Conservation (phyloP, 192 early-diverging fungal genomes). For the Powellomyces hirtus region DNA sequence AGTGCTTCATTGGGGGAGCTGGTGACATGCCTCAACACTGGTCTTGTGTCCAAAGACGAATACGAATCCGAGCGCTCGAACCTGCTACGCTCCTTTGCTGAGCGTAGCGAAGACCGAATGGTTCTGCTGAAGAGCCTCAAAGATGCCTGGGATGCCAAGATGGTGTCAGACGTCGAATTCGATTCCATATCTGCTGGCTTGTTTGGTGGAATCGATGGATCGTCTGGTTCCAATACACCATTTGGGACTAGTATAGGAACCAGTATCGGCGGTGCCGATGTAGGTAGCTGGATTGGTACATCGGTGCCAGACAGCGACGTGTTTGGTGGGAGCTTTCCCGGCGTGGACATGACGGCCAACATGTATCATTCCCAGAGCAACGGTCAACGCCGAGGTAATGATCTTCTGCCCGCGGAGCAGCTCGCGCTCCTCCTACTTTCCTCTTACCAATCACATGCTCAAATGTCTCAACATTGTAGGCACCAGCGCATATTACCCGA, state of each 20-base stretch:
- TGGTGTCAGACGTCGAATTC: conserved; percentile 10
- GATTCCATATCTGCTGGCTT: conserved; percentile 1
- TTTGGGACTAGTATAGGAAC: background rate
- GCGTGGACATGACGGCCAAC: background rate
- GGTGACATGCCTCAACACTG: background rate
- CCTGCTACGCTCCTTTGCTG: background rate
- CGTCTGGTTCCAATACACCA: background rate
- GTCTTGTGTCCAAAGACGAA: conserved; percentile 3
- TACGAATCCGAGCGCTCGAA: background rate
- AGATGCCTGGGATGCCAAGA: conserved; percentile 15
- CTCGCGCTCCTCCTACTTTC: no score
- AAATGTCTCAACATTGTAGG: no score
- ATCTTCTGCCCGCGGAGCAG: no score
- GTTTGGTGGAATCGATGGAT: background rate
- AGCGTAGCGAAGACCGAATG: conserved; percentile 9
- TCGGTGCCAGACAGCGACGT: background rate
- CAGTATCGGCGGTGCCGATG: background rate
- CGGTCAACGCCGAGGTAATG: background rate
- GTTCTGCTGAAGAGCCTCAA: conserved; percentile 6
- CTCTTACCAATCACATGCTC: no score
- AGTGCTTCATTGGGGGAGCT: background rate
- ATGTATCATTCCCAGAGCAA: background rate
- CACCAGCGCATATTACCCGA: no score
- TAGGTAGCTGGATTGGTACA: background rate
- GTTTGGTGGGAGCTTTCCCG: background rate